phyloP scores from a whole-genome alignment of 176 grass and related monocot genomes.

The Aegilops umbellulata region DNA sequence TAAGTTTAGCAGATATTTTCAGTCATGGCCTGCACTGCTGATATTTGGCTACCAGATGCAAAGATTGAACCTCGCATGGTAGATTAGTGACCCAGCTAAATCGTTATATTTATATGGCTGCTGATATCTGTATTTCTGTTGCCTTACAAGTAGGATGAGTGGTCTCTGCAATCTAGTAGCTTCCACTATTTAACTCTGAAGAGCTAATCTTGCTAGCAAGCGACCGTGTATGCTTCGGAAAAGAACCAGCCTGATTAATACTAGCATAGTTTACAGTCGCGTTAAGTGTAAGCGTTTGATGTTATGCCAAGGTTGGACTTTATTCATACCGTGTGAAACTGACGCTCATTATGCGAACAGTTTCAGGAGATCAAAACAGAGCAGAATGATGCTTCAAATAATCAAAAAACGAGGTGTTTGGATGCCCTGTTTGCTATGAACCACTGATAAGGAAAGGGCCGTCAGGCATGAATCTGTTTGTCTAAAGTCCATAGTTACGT shows the following conservation, averaged over 20 bases:
- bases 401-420: constrained; percentile 46
- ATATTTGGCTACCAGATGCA: not conserved
- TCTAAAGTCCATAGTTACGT: not conserved
- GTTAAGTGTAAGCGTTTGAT: not conserved
- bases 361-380: constrained; percentile 49
- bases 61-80: no score
- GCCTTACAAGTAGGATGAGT: not conserved
- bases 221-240: not conserved
- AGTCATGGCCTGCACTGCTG: not conserved
- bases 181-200: no score
- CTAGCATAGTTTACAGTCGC: not conserved
- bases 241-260: not conserved
- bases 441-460: constrained; percentile 81
- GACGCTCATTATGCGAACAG: not conserved
- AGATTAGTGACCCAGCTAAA: not conserved
- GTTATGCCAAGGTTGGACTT: not conserved
- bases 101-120: not conserved
- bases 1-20: no score
- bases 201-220: not conserved
- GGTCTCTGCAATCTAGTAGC: no score
- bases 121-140: not conserved
- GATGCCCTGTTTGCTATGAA: constrained; percentile 84
- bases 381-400: constrained; percentile 28
- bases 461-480: constrained; percentile 51
- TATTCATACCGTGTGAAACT: no score